Evolutionary conservation across 148 eudicot genomes (phyloP).

Genomic region (Rhododendron griersonianum): DNA sequence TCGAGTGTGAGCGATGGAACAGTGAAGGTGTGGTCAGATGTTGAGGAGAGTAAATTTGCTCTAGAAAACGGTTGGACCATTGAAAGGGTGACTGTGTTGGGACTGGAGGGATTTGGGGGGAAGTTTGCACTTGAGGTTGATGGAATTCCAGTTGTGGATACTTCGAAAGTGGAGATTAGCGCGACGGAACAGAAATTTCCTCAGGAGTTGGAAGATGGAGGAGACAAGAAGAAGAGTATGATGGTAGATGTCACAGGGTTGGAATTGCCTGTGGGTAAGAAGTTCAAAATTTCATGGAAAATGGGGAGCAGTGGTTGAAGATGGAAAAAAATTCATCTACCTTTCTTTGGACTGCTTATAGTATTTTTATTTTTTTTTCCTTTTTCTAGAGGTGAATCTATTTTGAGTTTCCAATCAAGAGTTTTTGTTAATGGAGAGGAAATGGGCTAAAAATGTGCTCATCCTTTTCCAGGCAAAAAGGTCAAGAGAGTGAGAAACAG

Average conservation of each 20-base stretch:
- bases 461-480: constrained; percentile 15
- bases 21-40: constrained; percentile 85
- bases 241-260: constrained; percentile 75
- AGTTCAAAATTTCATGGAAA: constrained; percentile 77
- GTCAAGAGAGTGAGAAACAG: not conserved
- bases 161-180: constrained; percentile 31
- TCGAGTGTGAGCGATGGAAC: constrained; percentile 41
- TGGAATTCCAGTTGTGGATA: constrained; percentile 27
- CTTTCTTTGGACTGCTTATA: not conserved
- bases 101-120: constrained; percentile 44
- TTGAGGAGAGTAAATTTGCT: constrained; percentile 75
- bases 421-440: constrained; percentile 7
- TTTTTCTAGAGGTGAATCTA: not conserved
- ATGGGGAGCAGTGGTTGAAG: constrained; percentile 43
- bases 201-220: constrained; percentile 25
- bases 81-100: constrained; percentile 67
- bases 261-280: constrained; percentile 73
- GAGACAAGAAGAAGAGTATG: constrained; percentile 44
- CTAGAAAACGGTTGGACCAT: constrained; percentile 67
- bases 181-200: constrained; percentile 31
- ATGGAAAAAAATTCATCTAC: not conserved
- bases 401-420: constrained; percentile 4
- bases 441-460: constrained; percentile 14
- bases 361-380: not conserved
- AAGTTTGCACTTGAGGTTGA: constrained; percentile 42